phyloP scores from a whole-genome alignment of 345 rosid species.

The Eucalyptus paniculata region DNA sequence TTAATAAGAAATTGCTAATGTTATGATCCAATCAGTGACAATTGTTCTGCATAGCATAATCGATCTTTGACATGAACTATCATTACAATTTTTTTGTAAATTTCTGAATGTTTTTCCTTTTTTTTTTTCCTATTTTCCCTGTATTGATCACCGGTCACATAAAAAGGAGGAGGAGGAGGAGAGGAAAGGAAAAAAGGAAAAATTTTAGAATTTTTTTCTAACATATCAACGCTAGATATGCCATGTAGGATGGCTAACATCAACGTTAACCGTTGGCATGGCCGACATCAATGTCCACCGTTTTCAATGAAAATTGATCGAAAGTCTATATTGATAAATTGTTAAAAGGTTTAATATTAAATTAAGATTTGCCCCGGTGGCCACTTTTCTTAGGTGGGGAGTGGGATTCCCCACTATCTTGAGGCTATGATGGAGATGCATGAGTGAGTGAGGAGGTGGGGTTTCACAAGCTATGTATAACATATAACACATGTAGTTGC shows the following conservation, averaged over 20 bases:
- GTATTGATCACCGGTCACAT: too few species aligned
- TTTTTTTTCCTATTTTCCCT: too few species aligned
- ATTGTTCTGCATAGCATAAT: rapidly evolving
- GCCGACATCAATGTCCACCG: rapidly evolving
- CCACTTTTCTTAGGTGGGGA: background rate
- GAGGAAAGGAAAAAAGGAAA: background rate
- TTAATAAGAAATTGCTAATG: background rate
- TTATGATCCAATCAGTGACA: too few species aligned
- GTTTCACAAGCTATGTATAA: background rate
- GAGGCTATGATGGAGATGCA: background rate
- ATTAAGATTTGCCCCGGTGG: too few species aligned
- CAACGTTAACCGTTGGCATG: background rate
- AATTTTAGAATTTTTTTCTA: too few species aligned
- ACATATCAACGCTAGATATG: rapidly evolving
- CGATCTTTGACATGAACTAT: background rate
- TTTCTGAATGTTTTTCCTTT: too few species aligned
- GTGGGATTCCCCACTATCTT: background rate
- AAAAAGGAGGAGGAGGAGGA: too few species aligned
- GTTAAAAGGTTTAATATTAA: background rate
- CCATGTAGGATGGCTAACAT: rapidly evolving
- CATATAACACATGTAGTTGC: background rate
- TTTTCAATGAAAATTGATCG: rapidly evolving
- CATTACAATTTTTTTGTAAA: background rate
- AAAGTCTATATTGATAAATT: background rate
- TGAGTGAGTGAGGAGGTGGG: background rate